Evolutionary conservation across 768 basidiomycete genomes (phyloP), one percentile per base, ranked within the genome.

Genomic region (Rickenella mellea): DNA sequence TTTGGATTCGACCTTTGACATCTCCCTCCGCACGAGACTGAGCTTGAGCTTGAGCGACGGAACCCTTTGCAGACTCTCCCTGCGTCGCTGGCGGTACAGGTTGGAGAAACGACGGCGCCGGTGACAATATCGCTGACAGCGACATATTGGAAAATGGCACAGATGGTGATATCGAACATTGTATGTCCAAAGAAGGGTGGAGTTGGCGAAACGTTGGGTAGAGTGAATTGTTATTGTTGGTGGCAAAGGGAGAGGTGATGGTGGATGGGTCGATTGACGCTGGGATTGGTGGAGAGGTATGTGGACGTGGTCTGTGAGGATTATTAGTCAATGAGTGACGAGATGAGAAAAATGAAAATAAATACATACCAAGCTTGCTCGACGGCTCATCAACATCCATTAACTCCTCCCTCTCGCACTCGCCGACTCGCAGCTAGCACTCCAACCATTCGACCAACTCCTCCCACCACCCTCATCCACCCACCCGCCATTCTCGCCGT

Each of bases 1-100:
- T 97, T 99, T 94, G 49, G 96, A 86, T 62, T 98, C 93, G 69
- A 84, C 85, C 62, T 86, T 90, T n/a, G n/a, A n/a, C n/a, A n/a
- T n/a, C n/a, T n/a, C n/a, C n/a, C n/a, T n/a, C n/a, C n/a, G 22
- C 29, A 9, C 28, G 40, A 22, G 36, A 46, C 27, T 40, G 55
- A 41, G 39, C 41, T 27, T 10, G 47, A 44, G 11, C 24, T 27
- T 15, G 48, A 32, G 29, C 49, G 35, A 8, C 48, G 45, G 10
- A 40, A 27, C 35, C 41, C 2, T 43, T 48, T 19, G 74, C 0
- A 73, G 76, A 2, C 55, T 52, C 2, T 46, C 27, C 17, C 27
- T 9, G 24, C 15, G 17, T 17, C 27, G 24, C 17, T 29, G 17
- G 42, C 30, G 27, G 33, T n/a, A 11, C 20, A 28, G 12, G 19